These are phyloP conservation scores for Penicillium hordei DNA, from an alignment of 2,329 filamentous ascomycete species.

Conservation along the genomic window DNA sequence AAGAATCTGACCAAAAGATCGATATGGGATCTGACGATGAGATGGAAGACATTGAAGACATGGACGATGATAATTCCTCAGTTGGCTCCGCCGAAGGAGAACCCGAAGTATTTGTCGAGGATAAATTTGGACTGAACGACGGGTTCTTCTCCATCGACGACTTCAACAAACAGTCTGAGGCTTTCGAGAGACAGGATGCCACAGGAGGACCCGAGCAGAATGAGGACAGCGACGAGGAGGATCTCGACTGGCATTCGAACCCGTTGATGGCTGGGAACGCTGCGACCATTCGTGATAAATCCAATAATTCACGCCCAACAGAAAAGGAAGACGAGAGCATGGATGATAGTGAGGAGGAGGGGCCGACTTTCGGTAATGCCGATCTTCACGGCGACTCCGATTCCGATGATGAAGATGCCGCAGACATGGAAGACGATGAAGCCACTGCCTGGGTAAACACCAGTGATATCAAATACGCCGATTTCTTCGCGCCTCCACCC, in stretches of 20 bases:
- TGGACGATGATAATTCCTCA: constrained; percentile 8
- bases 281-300: constrained; percentile 7
- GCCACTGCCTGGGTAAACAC: constrained; percentile 68
- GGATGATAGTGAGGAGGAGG: constrained; percentile 59
- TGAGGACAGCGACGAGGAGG: constrained; percentile 78
- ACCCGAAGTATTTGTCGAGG: constrained; percentile 62
- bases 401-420: constrained; percentile 50
- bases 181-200: constrained; percentile 81
- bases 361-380: constrained; percentile 80
- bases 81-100: constrained; percentile 34
- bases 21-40: constrained; percentile 9
- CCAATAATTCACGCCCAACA: constrained; percentile 23
- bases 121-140: constrained; percentile 86
- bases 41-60: constrained; percentile 9
- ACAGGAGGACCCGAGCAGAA: constrained; percentile 73
- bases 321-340: constrained; percentile 61
- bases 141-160: constrained; percentile 97
- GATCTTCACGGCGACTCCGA: constrained; percentile 67
- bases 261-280: constrained; percentile 54
- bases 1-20: constrained; percentile 13
- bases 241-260: constrained; percentile 85
- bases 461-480: constrained; percentile 84
- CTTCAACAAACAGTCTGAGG: constrained; percentile 92
- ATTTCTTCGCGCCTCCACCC: constrained; percentile 87
- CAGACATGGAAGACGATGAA: constrained; percentile 54